Percentiles rank a stretch among this genome's conserved stretches.
Conservation (phyloP, 2,329 filamentous ascomycete species). For the Fusarium palustre region DNA sequence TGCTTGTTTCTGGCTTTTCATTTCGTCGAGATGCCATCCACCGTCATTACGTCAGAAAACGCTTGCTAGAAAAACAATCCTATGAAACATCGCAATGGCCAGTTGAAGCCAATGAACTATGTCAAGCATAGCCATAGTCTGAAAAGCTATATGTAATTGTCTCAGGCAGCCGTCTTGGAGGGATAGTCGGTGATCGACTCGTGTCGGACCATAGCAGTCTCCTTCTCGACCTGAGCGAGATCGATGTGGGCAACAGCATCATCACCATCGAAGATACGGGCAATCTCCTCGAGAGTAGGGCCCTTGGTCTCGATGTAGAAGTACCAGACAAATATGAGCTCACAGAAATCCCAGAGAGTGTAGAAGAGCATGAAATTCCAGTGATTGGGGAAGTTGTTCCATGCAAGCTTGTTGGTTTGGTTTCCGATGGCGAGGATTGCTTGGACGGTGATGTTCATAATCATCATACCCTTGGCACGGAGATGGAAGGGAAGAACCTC, state of each 20-base stretch:
- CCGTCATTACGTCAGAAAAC: constrained; percentile 22
- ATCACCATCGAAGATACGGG: constrained; percentile 77
- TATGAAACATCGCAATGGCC: constrained; percentile 3
- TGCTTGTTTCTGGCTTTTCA: constrained; percentile 6
- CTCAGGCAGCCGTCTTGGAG: constrained; percentile 36
- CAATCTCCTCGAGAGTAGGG: constrained; percentile 71
- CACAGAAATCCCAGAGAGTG: constrained; percentile 70
- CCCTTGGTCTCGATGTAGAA: constrained; percentile 78
- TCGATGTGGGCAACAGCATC: constrained; percentile 67
- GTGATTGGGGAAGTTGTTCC: constrained; percentile 68
- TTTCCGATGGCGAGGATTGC: constrained; percentile 71
- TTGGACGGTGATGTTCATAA: constrained; percentile 74
- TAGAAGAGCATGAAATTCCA: constrained; percentile 77
- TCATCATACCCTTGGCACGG: constrained; percentile 70
- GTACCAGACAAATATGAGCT: constrained; percentile 72
- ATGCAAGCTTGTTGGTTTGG: constrained; percentile 73
- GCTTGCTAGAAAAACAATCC: constrained; percentile 26
- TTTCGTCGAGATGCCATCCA: constrained; percentile 11
- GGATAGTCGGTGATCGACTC: constrained; percentile 39
- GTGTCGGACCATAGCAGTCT: constrained; percentile 50
- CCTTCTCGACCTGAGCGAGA: constrained; percentile 67
- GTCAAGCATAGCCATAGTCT: neutral
- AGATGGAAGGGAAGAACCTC: constrained; percentile 70
- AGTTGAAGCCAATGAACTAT: neutral
- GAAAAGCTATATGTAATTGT: neutral